These are phyloP conservation scores for Cyberlindnera galapagoensis DNA, from an alignment of 805 yeast genomes.

Conservation along the genomic window DNA sequence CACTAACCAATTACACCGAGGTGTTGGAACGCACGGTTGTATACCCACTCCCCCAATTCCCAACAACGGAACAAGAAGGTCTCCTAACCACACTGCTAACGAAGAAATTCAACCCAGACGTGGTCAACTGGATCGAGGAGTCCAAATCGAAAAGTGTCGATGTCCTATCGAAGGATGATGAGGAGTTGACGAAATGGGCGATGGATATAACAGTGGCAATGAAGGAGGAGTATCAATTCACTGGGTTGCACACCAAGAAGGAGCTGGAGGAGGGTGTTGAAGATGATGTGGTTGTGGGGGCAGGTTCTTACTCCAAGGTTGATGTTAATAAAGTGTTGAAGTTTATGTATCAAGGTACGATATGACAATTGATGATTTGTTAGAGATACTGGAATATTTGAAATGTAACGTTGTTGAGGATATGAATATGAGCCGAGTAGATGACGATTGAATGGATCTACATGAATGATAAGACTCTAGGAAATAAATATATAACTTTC, in stretches of 20 bases:
- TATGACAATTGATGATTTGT: no score
- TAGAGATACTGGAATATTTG: no score
- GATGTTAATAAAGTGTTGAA: constrained; percentile 34
- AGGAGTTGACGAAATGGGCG: constrained; percentile 69
- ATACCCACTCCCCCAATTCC: constrained; percentile 80
- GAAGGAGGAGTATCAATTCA: constrained; percentile 51
- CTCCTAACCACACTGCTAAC: constrained; percentile 77
- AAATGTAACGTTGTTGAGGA: no score
- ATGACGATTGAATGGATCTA: no score
- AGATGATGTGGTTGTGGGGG: constrained; percentile 4
- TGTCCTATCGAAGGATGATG: constrained; percentile 35
- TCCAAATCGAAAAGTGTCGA: constrained; percentile 29
- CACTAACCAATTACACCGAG: constrained; percentile 55
- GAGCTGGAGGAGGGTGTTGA: constrained; percentile 30
- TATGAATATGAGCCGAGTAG: no score
- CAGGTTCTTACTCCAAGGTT: constrained; percentile 14
- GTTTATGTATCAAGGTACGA: constrained; percentile 39
- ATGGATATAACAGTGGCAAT: constrained; percentile 44
- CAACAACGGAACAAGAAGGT: constrained; percentile 78
- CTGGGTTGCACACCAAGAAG: constrained; percentile 50
- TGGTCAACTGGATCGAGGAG: constrained; percentile 71
- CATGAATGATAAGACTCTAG: neutral
- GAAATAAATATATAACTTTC: neutral
- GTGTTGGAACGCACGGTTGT: constrained; percentile 62
- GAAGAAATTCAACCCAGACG: constrained; percentile 87